These are phyloP conservation scores for Moesziomyces parantarcticus DNA, from an alignment of 1,284 basidiomycete genomes.

Conservation along the genomic window DNA sequence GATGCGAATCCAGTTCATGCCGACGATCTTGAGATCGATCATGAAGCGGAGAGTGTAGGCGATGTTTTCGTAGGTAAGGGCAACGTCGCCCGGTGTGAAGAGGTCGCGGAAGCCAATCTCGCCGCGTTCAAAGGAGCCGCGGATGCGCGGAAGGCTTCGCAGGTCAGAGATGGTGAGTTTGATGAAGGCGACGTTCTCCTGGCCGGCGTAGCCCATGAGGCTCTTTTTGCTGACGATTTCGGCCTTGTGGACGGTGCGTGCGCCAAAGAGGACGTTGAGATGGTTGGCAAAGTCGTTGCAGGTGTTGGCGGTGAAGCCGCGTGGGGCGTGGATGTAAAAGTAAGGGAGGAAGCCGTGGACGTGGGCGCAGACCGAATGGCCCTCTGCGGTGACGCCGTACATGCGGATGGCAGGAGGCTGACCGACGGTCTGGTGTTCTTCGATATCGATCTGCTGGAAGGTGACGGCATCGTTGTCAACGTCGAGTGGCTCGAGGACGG, in stretches of 20 bases:
- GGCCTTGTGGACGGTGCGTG: constrained; percentile 46
- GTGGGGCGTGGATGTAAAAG: constrained; percentile 65
- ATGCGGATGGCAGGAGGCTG: constrained; percentile 63
- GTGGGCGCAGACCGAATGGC: constrained; percentile 64
- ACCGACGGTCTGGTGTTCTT: constrained; percentile 57
- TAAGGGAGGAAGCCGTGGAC: constrained; percentile 67
- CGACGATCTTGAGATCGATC: constrained; percentile 66
- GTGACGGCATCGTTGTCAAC: constrained; percentile 45
- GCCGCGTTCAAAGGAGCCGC: constrained; percentile 64
- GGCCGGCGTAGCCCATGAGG: constrained; percentile 64
- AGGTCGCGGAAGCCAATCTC: constrained; percentile 65
- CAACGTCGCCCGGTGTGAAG: constrained; percentile 57
- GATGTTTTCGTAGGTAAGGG: constrained; percentile 66
- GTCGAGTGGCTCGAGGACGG: constrained; percentile 48
- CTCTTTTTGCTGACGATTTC: constrained; percentile 59
- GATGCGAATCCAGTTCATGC: constrained; percentile 67
- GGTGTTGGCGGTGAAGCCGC: constrained; percentile 57
- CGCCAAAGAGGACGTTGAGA: constrained; percentile 61
- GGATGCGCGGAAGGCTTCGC: constrained; percentile 56
- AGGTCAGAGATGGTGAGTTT: constrained; percentile 62
- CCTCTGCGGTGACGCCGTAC: constrained; percentile 63
- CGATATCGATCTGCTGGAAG: constrained; percentile 68
- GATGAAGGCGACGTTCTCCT: constrained; percentile 64
- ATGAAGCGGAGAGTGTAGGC: constrained; percentile 67
- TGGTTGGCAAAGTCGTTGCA: constrained; percentile 64